phyloP scores from a whole-genome alignment of 768 basidiomycete species.

The Collybiopsis confluens region DNA sequence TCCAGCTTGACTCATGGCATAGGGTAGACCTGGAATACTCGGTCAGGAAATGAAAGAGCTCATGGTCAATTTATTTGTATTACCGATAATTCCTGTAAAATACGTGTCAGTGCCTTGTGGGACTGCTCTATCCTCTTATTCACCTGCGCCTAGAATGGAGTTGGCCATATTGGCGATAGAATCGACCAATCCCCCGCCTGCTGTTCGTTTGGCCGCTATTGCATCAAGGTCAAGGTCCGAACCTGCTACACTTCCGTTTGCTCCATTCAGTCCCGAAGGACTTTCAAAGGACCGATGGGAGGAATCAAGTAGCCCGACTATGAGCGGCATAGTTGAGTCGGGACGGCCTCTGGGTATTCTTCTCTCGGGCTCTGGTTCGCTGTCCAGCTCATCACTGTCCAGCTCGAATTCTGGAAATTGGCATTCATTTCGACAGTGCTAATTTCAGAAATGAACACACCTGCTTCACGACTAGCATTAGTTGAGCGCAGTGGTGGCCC shows the following conservation, averaged over 20 bases:
- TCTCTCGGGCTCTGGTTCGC: slow-evolving; percentile 24
- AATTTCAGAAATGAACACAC: slow-evolving; percentile 39
- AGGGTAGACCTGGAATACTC: slow-evolving; percentile 69
- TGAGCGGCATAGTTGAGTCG: slow-evolving; percentile 67
- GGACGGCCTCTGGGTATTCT: slow-evolving; percentile 29
- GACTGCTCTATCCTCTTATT: slow-evolving; percentile 15
- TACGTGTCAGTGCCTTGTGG: slow-evolving; percentile 12
- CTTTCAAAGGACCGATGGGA: slow-evolving; percentile 57
- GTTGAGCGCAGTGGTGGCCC: slow-evolving; percentile 70
- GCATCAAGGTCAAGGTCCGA: slow-evolving; percentile 61
- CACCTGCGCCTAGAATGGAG: slow-evolving; percentile 90
- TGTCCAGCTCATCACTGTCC: slow-evolving; percentile 79
- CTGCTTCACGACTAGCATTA: slow-evolving; percentile 71
- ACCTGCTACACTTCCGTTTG: slow-evolving; percentile 26
- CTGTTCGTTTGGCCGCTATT: slow-evolving; percentile 57
- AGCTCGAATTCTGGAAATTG: slow-evolving; percentile 67
- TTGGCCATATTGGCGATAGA: slow-evolving; percentile 95
- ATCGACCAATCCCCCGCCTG: slow-evolving; percentile 73
- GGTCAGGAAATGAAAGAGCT: slow-evolving; percentile 9
- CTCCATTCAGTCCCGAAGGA: slow-evolving; percentile 41
- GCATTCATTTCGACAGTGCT: slow-evolving; percentile 8
- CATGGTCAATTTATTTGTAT: slow-evolving; percentile 13
- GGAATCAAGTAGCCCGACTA: slow-evolving; percentile 73
- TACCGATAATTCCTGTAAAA: slow-evolving; percentile 67
- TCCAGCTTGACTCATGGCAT: slow-evolving; percentile 91